Evolutionary conservation across 345 rosid genomes (phyloP), one percentile per base, ranked within the genome.

Genomic region (Populus simonii): DNA sequence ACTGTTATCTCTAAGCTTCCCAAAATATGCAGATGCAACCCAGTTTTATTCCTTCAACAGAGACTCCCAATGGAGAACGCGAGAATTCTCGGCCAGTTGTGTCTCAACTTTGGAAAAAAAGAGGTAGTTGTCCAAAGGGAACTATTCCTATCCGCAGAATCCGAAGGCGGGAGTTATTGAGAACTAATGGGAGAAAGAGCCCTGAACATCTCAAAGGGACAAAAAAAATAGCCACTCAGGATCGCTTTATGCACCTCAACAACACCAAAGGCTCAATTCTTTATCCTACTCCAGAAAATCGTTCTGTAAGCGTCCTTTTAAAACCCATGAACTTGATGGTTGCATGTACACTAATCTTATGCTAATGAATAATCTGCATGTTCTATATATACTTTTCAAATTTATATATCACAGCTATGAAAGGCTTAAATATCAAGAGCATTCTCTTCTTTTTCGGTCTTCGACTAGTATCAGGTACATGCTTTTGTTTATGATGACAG

Each of bases 71-170:
- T 10, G 43, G 45, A 9, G 68, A 47, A 29, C 51, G 49, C 29
- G 78, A 76, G 71, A 45, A 82, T n/a, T 74, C 79, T 15, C 55
- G 35, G 74, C 72, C 76, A 17, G 74, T 71, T 2, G 66, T 59
- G 18, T 36, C 71, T 25, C 92, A 88, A 71, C 81, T 66, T 43
- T 89, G 91, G 94, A 79, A 82, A 43, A 86, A 49, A 73, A 85
- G 83, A 47, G 90, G 91, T 18, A 47, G 41, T 13, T 90, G 91
- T 78, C 92, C 88, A 0, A 5, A 39, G 0, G 89, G 91, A 72
- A 89, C 90, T 5, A 65, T 90, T 71, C 90, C 90, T 6, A 79
- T 90, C 51, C 85, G 89, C 55, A 80, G 89, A 78, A 81, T 86
- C 35, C 74, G 16, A 65, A 72, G 72, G 59, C 66, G 76, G 72